These are phyloP conservation scores for Lachancea nothofagi DNA, from an alignment of 805 yeast genomes.

Conservation along the genomic window DNA sequence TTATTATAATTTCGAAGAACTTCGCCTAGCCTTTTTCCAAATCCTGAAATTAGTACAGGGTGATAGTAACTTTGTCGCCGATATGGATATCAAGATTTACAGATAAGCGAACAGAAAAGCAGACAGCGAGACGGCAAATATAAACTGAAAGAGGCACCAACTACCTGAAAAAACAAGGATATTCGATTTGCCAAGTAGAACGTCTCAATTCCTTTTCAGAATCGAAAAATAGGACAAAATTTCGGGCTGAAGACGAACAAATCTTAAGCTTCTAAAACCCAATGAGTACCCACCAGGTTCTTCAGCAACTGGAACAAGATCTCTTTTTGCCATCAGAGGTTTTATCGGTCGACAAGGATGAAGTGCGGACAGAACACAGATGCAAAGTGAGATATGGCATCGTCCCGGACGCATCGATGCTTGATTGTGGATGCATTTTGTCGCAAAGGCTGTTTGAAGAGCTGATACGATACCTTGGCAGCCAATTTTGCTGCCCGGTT, in stretches of 20 bases:
- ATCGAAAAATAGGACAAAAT: too few relatives aligned
- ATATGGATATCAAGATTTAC: too few relatives aligned
- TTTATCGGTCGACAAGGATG: conserved; percentile 15
- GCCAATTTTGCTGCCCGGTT: conserved; percentile 32
- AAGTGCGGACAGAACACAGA: conserved; percentile 10
- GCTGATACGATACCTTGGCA: conserved; percentile 9
- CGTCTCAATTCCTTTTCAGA: too few relatives aligned
- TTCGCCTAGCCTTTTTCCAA: too few relatives aligned
- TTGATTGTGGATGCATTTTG: conserved; percentile 29
- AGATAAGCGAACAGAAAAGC: too few relatives aligned
- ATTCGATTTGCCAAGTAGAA: too few relatives aligned
- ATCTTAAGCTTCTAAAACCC: background rate
- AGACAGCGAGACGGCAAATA: too few relatives aligned
- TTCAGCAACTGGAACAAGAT: conserved; percentile 21
- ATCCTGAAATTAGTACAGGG: too few relatives aligned
- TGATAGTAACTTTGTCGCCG: too few relatives aligned
- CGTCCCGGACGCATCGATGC: conserved; percentile 23
- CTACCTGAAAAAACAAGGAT: too few relatives aligned
- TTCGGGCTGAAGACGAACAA: background rate
- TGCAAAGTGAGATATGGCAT: conserved; percentile 23
- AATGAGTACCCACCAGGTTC: conserved; percentile 9
- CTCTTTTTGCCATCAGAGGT: conserved; percentile 25
- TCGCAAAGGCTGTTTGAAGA: conserved; percentile 19
- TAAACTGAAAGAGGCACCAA: too few relatives aligned
- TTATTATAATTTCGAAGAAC: too few relatives aligned